Base-by-base conservation (phyloP, 2,329 filamentous ascomycete genomes). In the Monilinia polystroma region DNA sequence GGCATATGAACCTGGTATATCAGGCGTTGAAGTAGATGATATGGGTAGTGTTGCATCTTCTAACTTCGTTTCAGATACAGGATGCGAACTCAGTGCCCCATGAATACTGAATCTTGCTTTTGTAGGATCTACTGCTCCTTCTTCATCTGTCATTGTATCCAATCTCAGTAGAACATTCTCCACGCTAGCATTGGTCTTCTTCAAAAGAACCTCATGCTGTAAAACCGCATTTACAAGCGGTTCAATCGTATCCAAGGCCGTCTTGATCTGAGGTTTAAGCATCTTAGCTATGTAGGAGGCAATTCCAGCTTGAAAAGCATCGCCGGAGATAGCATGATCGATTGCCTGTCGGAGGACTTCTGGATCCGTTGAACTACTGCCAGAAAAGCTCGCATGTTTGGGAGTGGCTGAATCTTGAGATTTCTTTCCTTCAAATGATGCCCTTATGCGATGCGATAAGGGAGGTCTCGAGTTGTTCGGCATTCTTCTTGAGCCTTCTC, bases 161-260 rank as follows among this genome's bases (percentile, higher is more conserved):
- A 75, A 52, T 43, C 71, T 66, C 43, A 67, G 49, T 57, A 76
- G 64, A 29, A 76, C 66, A 68, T 74, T 68, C 53, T 76, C 75
- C 64, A 76, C 72, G 54, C 74, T 75, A 26, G 58, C 67, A 63
- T 75, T 76, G 26, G 74, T 75, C 66, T 75, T 74, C 65, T 74
- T 66, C 51, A 76, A 64, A 11, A 76, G 67, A 16, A 75, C 51
- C 58, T 76, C 74, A 67, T 76, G 75, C 4, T 69, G 66, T 56
- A 75, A 75, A n/a, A 76, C 75, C 4, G 74, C 72, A 68, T 76
- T 74, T 20, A 76, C 74, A 35, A 76, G 68, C 12, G 75, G 75
- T 45, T 76, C 74, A 38, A 76, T 72, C 2, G 74, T 76, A 65
- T 76, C 75, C 12, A 76, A 66, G 14, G 75, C 75, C 35, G 69